A percentile compares a stretch with the other conserved stretches of the same genome.
Conservation (phyloP, 169 alveolate species). For the Toxoplasma gondii region DNA sequence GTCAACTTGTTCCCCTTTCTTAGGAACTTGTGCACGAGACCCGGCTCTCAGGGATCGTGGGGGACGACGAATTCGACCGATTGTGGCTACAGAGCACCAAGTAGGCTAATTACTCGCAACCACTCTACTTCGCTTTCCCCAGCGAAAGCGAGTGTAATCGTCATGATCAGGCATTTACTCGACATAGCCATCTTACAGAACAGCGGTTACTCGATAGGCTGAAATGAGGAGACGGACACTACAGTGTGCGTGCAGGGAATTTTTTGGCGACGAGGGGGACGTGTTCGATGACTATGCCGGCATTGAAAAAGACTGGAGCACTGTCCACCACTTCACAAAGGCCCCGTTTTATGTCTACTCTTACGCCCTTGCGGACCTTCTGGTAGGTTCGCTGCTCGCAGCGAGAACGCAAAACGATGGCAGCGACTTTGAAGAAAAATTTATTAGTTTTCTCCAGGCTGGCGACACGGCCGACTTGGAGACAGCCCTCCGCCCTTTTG, state of each 20-base stretch:
- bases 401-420: background rate
- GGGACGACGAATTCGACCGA: background rate
- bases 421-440: background rate
- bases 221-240: background rate
- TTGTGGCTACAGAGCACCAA: conserved; percentile 5
- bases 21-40: conserved; percentile 32
- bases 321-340: conserved; percentile 1
- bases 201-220: too few species aligned
- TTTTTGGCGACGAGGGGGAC: conserved; percentile 33
- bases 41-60: conserved; percentile 5
- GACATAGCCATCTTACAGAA: too few species aligned
- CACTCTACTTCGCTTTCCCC: background rate
- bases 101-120: background rate
- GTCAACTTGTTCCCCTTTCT: background rate
- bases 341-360: conserved; percentile 39
- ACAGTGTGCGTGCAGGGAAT: conserved; percentile 25
- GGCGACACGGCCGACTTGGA: conserved; percentile 14
- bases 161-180: too few species aligned
- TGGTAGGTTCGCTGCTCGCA: conserved; percentile 15
- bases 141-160: background rate
- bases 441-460: background rate
- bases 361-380: conserved; percentile 26
- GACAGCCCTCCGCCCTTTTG: conserved; percentile 23
- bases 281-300: conserved; percentile 13
- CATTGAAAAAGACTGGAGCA: conserved; percentile 30